These are phyloP conservation scores for Calonectria pauciramosa DNA, from an alignment of 2,329 filamentous ascomycete genomes.

Conservation along the genomic window DNA sequence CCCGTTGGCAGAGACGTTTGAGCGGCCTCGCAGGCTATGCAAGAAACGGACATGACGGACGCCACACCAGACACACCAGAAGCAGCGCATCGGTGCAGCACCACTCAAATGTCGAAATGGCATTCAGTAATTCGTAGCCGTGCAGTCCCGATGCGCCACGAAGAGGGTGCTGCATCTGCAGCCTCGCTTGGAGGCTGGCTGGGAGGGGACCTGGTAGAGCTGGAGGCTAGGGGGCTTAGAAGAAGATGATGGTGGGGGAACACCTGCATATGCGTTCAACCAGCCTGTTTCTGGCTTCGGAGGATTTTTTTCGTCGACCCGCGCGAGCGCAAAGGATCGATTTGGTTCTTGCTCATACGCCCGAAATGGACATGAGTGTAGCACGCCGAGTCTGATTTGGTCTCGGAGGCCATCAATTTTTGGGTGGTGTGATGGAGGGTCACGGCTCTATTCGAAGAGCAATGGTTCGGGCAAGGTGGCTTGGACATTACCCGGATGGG, in stretches of 20 bases:
- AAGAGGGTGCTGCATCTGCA: conserved; percentile 1
- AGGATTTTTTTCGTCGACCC: neutral
- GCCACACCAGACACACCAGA: conserved; percentile 33
- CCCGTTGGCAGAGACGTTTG: conserved; percentile 25
- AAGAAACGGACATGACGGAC: conserved; percentile 34
- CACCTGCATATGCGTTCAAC: neutral
- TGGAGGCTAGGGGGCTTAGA: conserved; percentile 23
- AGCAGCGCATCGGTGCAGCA: conserved; percentile 14
- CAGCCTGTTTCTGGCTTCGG: conserved; percentile 14
- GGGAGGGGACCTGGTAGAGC: conserved; percentile 15
- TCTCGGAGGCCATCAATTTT: conserved; percentile 5
- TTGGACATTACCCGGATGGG: conserved; percentile 17
- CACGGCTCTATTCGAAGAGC: neutral
- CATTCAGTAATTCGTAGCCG: conserved; percentile 14
- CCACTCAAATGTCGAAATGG: neutral
- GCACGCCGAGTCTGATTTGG: neutral
- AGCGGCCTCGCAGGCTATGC: conserved; percentile 39
- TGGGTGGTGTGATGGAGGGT: neutral
- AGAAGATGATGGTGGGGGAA: conserved; percentile 8
- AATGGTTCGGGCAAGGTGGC: neutral
- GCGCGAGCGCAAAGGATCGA: conserved; percentile 1
- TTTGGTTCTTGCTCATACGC: neutral
- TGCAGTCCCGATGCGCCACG: conserved; percentile 3
- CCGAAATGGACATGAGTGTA: conserved; percentile 13
- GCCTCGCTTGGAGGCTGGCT: conserved; percentile 19